phyloP scores from a whole-genome alignment of 306 rosid species.

The Rosa chinensis region DNA sequence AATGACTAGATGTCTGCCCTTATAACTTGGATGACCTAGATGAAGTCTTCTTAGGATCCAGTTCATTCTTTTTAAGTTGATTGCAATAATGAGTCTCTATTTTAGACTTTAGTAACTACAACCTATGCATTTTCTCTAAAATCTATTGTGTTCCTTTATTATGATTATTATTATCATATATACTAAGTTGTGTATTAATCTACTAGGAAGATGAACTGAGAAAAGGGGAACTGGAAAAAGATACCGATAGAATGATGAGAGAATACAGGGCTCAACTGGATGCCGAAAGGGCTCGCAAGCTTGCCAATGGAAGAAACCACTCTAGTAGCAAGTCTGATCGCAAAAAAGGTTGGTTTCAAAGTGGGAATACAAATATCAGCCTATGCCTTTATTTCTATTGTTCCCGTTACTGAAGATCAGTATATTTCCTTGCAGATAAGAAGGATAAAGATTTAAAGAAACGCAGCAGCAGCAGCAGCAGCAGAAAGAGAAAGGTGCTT shows the following conservation, averaged over 20 bases:
- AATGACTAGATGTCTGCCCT: neutral
- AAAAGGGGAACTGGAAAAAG: slow-evolving; percentile 93
- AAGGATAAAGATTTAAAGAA: slow-evolving; percentile 78
- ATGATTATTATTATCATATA: slow-evolving; percentile 6
- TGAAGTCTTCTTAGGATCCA: neutral
- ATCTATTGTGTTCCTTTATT: slow-evolving; percentile 3
- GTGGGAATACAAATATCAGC: slow-evolving; percentile 1
- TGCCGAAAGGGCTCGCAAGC: slow-evolving; percentile 91
- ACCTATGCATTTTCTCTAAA: neutral
- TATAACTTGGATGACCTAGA: neutral
- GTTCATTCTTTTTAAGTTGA: neutral
- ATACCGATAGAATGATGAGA: slow-evolving; percentile 92
- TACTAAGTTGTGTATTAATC: slow-evolving; percentile 16
- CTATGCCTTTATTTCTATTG: neutral
- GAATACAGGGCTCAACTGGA: slow-evolving; percentile 98
- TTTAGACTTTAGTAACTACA: neutral
- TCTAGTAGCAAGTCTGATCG: slow-evolving; percentile 66
- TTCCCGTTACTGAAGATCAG: slow-evolving; percentile 21
- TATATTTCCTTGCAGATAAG: slow-evolving; percentile 57
- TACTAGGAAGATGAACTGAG: slow-evolving; percentile 87
- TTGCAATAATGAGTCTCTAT: neutral
- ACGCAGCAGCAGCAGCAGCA: slow-evolving; percentile 82
- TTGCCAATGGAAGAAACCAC: slow-evolving; percentile 86
- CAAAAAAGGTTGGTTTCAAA: slow-evolving; percentile 60
- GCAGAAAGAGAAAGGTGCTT: slow-evolving; percentile 85